phyloP scores from a whole-genome alignment of 2,329 filamentous ascomycete species.

The Claviceps capensis region DNA sequence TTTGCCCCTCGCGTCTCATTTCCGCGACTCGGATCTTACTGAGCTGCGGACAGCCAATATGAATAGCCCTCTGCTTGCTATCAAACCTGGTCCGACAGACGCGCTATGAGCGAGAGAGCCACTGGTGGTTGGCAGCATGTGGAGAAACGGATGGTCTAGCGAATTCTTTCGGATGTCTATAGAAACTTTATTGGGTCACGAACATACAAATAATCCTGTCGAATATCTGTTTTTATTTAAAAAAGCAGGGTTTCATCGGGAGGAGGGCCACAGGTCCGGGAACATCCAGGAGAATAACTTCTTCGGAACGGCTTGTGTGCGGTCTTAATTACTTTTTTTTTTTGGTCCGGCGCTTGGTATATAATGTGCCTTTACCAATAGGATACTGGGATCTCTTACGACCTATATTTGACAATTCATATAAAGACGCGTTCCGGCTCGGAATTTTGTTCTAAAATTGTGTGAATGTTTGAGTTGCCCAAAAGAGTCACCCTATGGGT shows the following conservation, averaged over 20 bases:
- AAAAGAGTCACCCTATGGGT: too few species aligned
- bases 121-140: too few species aligned
- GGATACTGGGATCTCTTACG: slow-evolving; percentile 14
- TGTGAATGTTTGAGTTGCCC: too few species aligned
- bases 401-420: slow-evolving; percentile 10
- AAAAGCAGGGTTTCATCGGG: slow-evolving; percentile 11
- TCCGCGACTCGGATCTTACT: not conserved
- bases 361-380: slow-evolving; percentile 18
- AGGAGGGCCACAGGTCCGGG: not conserved
- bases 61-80: too few species aligned
- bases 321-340: slow-evolving; percentile 4
- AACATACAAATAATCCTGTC: slow-evolving; percentile 17
- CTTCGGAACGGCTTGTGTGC: slow-evolving; percentile 4
- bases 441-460: too few species aligned
- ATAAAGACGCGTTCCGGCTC: slow-evolving; percentile 9
- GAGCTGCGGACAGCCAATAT: too few species aligned
- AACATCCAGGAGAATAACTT: slow-evolving; percentile 1
- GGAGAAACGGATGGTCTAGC: slow-evolving; percentile 6
- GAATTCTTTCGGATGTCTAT: slow-evolving; percentile 20
- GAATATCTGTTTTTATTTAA: not conserved
- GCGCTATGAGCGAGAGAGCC: too few species aligned
- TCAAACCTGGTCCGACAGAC: too few species aligned
- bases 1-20: slow-evolving; percentile 2
- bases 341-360: slow-evolving; percentile 12
- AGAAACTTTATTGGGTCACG: slow-evolving; percentile 19